Percentiles rank a stretch among this genome's conserved stretches.
These are phyloP conservation scores for Nannochloropsis oceanica DNA, from an alignment of 108 stramenopile genomes.

Conservation along the genomic window DNA sequence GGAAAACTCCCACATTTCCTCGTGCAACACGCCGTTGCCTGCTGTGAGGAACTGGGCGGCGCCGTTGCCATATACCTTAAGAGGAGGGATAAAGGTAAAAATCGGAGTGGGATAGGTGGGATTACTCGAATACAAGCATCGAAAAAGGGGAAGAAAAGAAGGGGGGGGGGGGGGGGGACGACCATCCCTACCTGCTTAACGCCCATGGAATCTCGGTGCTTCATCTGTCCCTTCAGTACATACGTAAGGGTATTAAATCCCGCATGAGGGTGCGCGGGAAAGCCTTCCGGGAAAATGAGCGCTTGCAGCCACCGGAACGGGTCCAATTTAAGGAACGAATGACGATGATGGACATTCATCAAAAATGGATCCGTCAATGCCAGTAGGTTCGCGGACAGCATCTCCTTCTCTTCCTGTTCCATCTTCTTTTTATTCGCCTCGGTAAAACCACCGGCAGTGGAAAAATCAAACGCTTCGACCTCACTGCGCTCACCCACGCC, in stretches of 20 bases:
- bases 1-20: conserved; percentile 34
- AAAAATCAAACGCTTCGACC: neutral
- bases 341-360: conserved; percentile 23
- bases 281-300: conserved; percentile 29
- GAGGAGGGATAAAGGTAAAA: no score
- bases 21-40: conserved; percentile 30
- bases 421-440: neutral
- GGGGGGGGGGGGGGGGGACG: neutral
- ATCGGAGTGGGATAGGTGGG: no score
- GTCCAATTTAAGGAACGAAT: conserved; percentile 25
- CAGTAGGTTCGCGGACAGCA: neutral
- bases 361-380: conserved; percentile 15
- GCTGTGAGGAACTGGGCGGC: conserved; percentile 35
- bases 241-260: conserved; percentile 39
- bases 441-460: neutral
- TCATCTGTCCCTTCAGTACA: conserved; percentile 26
- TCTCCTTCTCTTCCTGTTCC: neutral
- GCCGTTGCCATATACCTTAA: neutral
- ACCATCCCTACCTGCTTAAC: conserved; percentile 18
- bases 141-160: neutral
- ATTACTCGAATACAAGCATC: no score
- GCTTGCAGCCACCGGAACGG: conserved; percentile 14
- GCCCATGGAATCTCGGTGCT: conserved; percentile 32
- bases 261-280: conserved; percentile 33
- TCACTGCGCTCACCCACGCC: neutral